phyloP scores from a whole-genome alignment of 768 basidiomycete species.

The Lyophyllum semitale region DNA sequence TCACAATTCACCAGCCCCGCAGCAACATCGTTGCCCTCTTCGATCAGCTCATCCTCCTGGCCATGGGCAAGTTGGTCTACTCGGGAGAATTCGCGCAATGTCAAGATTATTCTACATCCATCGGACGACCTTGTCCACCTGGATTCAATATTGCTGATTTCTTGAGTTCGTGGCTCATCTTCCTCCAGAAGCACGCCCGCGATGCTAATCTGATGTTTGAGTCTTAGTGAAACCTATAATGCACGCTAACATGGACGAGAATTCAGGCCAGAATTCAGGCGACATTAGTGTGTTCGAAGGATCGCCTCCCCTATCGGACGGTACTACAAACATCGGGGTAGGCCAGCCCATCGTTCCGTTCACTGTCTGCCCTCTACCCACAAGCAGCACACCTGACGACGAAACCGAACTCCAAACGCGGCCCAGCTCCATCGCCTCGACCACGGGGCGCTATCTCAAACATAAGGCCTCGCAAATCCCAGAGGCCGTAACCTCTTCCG shows the following conservation, averaged over 20 bases:
- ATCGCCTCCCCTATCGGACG: constrained; percentile 26
- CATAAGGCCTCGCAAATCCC: constrained; percentile 75
- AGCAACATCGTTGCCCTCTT: constrained; percentile 97
- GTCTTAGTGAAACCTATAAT: constrained; percentile 70
- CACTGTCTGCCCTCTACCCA: constrained; percentile 41
- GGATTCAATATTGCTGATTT: constrained; percentile 98
- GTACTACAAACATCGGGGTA: constrained; percentile 50
- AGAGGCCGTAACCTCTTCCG: constrained; percentile 49
- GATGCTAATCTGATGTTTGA: not conserved
- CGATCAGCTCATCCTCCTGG: constrained; percentile 87
- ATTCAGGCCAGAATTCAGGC: constrained; percentile 29
- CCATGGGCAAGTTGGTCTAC: constrained; percentile 82
- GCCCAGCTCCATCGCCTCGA: constrained; percentile 41
- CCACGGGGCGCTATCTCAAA: constrained; percentile 57
- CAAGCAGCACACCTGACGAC: constrained; percentile 33
- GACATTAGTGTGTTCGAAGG: constrained; percentile 27
- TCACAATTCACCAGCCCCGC: constrained; percentile 98
- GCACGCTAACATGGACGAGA: constrained; percentile 51
- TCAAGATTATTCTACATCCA: constrained; percentile 76
- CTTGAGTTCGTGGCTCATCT: constrained; percentile 63
- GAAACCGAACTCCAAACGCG: constrained; percentile 57
- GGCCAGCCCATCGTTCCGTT: constrained; percentile 27
- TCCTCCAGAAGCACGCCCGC: constrained; percentile 1
- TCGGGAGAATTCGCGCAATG: constrained; percentile 77
- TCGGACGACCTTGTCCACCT: constrained; percentile 83